Percentiles rank a stretch among this genome's conserved stretches.
Conservation (phyloP, 306 rosid genomes). For the Neltuma alba region DNA sequence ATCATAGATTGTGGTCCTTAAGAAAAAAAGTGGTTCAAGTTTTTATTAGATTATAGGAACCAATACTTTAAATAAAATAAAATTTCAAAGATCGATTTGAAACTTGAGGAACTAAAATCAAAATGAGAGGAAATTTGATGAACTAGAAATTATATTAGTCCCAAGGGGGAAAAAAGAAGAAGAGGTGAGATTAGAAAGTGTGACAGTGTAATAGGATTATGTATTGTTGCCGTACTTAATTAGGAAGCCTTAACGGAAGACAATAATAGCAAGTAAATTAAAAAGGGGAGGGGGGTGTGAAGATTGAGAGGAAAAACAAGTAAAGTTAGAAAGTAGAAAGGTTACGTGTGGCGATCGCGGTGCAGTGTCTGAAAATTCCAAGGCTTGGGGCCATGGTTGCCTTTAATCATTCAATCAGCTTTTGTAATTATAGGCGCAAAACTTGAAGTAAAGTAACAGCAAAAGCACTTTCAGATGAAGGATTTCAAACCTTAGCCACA, state of each 20-base stretch:
- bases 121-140: too few relatives aligned
- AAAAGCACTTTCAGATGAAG: constrained; percentile 43
- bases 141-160: too few relatives aligned
- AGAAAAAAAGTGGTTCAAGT: too few relatives aligned
- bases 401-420: constrained; percentile 43
- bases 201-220: neutral
- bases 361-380: constrained; percentile 4
- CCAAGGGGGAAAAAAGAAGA: neutral
- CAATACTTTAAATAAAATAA: too few relatives aligned
- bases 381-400: constrained; percentile 9
- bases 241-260: neutral
- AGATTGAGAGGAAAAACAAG: neutral
- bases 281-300: neutral
- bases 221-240: neutral
- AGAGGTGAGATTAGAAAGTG: neutral
- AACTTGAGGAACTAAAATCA: too few relatives aligned
- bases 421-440: constrained; percentile 30
- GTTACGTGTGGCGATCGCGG: neutral
- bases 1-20: too few relatives aligned
- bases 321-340: neutral
- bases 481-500: constrained; percentile 6
- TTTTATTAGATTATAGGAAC: too few relatives aligned
- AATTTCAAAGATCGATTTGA: too few relatives aligned
- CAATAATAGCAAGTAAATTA: neutral
- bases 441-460: constrained; percentile 36